A percentile compares a stretch with the other conserved stretches of the same genome.
These are phyloP conservation scores for Colletotrichum tofieldiae DNA, from an alignment of 2,329 filamentous ascomycete genomes.

Conservation along the genomic window DNA sequence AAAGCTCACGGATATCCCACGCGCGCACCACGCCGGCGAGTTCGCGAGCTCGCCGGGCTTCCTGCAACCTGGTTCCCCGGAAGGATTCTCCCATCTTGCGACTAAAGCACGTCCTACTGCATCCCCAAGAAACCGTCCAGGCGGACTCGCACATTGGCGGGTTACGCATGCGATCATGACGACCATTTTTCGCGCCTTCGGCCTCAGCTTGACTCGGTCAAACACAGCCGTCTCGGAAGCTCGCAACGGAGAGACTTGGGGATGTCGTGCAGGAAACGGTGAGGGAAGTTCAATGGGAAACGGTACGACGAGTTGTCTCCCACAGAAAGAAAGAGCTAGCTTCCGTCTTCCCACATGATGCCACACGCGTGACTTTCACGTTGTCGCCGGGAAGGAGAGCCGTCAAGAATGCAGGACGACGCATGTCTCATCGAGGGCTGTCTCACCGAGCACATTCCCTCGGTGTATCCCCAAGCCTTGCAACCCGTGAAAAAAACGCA, in stretches of 20 bases:
- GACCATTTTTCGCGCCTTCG: neutral
- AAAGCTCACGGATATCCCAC: neutral
- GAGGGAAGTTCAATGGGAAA: neutral
- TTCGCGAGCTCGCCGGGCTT: neutral
- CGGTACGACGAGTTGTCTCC: neutral
- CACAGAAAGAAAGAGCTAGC: neutral
- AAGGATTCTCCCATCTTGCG: neutral
- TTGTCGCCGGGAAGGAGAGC: neutral
- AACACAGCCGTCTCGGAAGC: neutral
- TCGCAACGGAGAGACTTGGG: neutral
- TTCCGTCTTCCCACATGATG: neutral
- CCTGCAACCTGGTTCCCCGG: neutral
- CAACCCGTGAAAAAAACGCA: neutral
- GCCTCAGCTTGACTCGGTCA: neutral
- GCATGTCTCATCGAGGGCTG: neutral
- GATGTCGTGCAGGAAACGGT: neutral
- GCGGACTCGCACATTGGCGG: neutral
- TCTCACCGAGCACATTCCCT: neutral
- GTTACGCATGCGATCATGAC: neutral
- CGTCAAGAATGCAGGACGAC: neutral
- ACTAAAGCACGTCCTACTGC: slow-evolving; percentile 29
- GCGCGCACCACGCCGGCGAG: neutral
- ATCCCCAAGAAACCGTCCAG: neutral
- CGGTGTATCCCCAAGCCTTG: neutral
- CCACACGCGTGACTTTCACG: neutral